Base-by-base conservation (phyloP, 2,329 filamentous ascomycete species). In the Arthroderma uncinatum region DNA sequence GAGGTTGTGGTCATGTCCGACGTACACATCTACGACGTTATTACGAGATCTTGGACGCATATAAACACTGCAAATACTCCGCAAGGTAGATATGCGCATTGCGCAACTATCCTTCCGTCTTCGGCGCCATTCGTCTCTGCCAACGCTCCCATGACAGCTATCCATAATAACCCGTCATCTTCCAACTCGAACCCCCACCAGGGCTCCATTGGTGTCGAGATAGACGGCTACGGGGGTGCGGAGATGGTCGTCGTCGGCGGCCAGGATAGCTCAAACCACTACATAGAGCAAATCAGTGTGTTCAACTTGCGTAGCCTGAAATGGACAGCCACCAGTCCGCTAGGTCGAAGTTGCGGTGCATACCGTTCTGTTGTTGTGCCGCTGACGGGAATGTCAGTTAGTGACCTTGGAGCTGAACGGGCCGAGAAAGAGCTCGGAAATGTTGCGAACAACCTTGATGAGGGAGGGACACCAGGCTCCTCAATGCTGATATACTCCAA, bases 1-100 rank as follows among this genome's bases (percentile, higher is more conserved):
- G 91, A 96, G 66, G 88, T 97, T 3, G 86, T 90, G 1, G 93
- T 97, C 57, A 96, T 98, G 91, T 96, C 92, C 5, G 93, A 98
- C 72, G 89, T 97, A 57, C 89, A 97, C 71, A 88, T 98, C 33
- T 97, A 89, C 71, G 92, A 98, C 70, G 88, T 93, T 1, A 79
- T 82, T 0, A 86, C 86, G 0, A 85, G 81, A 65, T 86, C 80
- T 52, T 98, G 93, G 93, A 92, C 87, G 19, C 89, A 84, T 60
- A 83, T 98, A 44, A 81, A 85, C 0, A 85, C 89, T 0, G 80
- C 83, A 50, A 89, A 96, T 57, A 79, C 88, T 0, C 93, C 93
- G 0, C 90, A 97, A 71, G 93, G 93, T 39, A 84, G 93, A 58
- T 98, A 98, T 73, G 93, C 93, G 1, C 93, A 98, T 69, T 98